Base-by-base conservation (phyloP, 176 grass and related monocot species). In the Rhynchospora pubera region DNA sequence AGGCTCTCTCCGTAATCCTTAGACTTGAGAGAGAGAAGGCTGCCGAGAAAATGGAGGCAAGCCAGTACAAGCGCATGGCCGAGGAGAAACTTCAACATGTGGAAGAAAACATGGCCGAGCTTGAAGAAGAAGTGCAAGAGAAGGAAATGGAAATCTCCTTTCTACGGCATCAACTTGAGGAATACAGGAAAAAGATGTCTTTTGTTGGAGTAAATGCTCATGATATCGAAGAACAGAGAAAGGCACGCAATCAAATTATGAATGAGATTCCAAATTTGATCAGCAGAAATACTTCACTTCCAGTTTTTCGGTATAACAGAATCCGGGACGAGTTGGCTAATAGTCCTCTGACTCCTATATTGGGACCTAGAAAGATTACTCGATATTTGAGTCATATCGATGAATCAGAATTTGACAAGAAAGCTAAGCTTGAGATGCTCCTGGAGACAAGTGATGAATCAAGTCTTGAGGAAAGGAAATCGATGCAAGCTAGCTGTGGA, bases 21-120 rank as follows among this genome's bases (percentile, higher is more conserved):
- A 88, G 91, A 77, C 88, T 98, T 76, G 88, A 98, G 84, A 94
- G 90, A 85, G 95, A 98, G 86, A 97, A 93, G 58, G 92, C 89
- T 19, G 81, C 79, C 5, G 92, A 94, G 77, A 94, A 90, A 81
- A 94, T 98, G 95, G 95, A 98, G 90, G 88, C 95, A 48, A 85
- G 87, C 81, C 92, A 98, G 55, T 98, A 98, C 85, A 98, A 86
- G 75, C 88, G 95, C 76, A 89, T 98, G 61, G 84, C 89, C 13
- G 92, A 98, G 82, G 95, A 94, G 86, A 94, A 86, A 86, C 90
- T 98, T 12, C 88, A 91, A 34, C 89, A 94, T 26, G 88, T 66
- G 51, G 84, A 94, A 23, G 80, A 86, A 80, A 83, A 74, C 45
- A 63, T 94, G 48, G 87, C 71, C 9, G 47, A 91, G 84, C 75